Base-by-base conservation (phyloP, 306 rosid genomes). In the Corylus heterophylla region DNA sequence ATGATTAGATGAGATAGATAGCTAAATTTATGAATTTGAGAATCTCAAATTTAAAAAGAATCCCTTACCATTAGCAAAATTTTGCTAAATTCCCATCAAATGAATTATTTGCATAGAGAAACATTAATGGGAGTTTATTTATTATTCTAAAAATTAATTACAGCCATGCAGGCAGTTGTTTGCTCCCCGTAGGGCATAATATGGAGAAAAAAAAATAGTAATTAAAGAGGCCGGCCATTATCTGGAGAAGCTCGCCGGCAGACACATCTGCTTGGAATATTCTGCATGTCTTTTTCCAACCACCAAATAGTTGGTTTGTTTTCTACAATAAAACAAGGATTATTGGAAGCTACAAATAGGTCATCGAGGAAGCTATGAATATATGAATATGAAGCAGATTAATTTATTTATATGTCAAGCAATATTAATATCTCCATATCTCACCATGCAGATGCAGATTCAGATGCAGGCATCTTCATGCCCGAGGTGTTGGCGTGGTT, bases 401-500 rank as follows among this genome's bases (percentile, higher is more conserved):
- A 39, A 39, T 39, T 39, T 2, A 3, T 54, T 18, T 17, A 54
- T 55, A 4, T 22, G 22, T 22, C 22, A 55, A 55, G 12, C 27
- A 55, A n/a, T 7, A 22, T 22, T 22, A 55, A 55, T n/a, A 55
- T 55, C 10, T 55, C 62, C 62, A 55, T 27, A 7, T 4, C 25
- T 4, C 58, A 54, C 9, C 6, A 39, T 39, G 42, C 42, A 4
- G 42, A 39, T 39, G 42, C 42, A 39, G 42, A 39, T 39, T 5
- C 42, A 39, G 35, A 31, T 31, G 35, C 35, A 27, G 42, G 70
- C 47, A 76, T 22, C 35, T 17, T 31, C 35, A 31, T 31, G 8
- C 56, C 37, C 84, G 76, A 77, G 85, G 69, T 79, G 39, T 89
- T 86, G 90, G 86, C 37, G 59, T 76, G 83, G 84, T 89, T 89